Conservation (phyloP, 2,329 filamentous ascomycete species). For the Rugonectria rugulosa region DNA sequence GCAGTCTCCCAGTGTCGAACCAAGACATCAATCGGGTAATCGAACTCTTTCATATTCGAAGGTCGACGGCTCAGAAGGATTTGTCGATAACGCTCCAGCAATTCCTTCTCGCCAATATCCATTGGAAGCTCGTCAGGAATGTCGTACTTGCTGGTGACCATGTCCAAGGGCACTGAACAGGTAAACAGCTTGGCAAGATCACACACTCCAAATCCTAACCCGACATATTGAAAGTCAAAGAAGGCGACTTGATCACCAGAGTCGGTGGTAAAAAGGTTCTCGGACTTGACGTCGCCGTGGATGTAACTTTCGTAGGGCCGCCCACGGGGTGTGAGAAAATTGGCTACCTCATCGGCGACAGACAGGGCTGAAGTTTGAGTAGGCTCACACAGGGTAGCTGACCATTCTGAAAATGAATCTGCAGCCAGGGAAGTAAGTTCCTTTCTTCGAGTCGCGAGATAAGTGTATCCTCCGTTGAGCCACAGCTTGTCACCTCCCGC, state of each 20-base stretch:
- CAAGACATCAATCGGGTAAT: conserved; percentile 63
- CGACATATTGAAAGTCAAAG: conserved; percentile 75
- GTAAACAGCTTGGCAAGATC: conserved; percentile 74
- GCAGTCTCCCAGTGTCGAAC: conserved; percentile 71
- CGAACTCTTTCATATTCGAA: neutral
- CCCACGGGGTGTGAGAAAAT: conserved; percentile 56
- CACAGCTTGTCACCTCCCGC: conserved; percentile 51
- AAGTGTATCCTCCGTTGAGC: conserved; percentile 74
- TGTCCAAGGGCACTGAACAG: conserved; percentile 65
- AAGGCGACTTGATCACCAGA: conserved; percentile 63
- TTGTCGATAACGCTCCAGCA: conserved; percentile 60
- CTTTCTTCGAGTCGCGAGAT: conserved; percentile 66
- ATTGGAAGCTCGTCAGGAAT: conserved; percentile 54
- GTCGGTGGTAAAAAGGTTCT: conserved; percentile 68
- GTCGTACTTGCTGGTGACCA: conserved; percentile 51
- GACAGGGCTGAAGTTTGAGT: conserved; percentile 39
- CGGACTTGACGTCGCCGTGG: conserved; percentile 74
- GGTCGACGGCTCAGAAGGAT: conserved; percentile 40
- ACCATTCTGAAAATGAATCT: conserved; percentile 64
- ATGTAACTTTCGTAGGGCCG: conserved; percentile 62
- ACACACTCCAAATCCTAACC: conserved; percentile 69
- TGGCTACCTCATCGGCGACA: conserved; percentile 61
- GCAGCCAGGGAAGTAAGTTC: conserved; percentile 60
- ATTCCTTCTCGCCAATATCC: conserved; percentile 55
- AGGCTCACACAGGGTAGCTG: conserved; percentile 52